Evolutionary conservation across 441 rosid genomes (phyloP), one percentile per base, ranked within the genome.

Genomic region (Arabidopsis hybrid): DNA sequence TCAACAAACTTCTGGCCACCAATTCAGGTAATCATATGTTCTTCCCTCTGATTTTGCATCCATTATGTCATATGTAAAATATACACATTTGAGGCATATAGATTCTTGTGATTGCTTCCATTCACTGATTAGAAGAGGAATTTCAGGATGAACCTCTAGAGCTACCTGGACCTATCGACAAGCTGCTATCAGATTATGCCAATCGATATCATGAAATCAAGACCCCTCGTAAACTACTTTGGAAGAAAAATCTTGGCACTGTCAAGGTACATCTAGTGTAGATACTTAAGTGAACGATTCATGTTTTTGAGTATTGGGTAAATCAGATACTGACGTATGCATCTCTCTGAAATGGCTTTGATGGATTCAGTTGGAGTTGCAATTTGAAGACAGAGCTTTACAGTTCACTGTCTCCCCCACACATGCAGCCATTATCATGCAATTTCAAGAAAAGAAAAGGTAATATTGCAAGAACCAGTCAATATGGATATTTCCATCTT

Each of bases 1-100:
- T 95, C 99, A 72, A 87, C 92, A 26, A 95, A 92, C 78, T 95
- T 91, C 81, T 95, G 98, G 98, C 99, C 98, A 72, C 95, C 98
- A 56, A 93, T 95, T 79, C 99, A 91, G 96, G 97, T 91, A 69
- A 7, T 16, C 26, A n/a, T 16, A 17, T 11, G 55, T 61, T 55
- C 38, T 39, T 75, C 59, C 14, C 38, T 60, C 52, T 31, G 71
- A 43, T 49, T 58, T 12, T 17, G 40, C 56, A 36, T 42, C 55
- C 39, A n/a, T 50, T 35, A 50, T 40, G 17, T 8, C 4, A 1
- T 40, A 49, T 8, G 6, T 42, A 4, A 49, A 1, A 16, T 45
- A 60, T n/a, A 21, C 50, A 53, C n/a, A 38, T 39, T 53, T 65
- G 39, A 39, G 53, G n/a, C 4, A 4, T 34, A 40, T 5, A 71